Percentiles rank a stretch among this genome's conserved stretches.
phyloP scores from a whole-genome alignment of 2,329 filamentous ascomycete species.

The Fusarium dlaminii region DNA sequence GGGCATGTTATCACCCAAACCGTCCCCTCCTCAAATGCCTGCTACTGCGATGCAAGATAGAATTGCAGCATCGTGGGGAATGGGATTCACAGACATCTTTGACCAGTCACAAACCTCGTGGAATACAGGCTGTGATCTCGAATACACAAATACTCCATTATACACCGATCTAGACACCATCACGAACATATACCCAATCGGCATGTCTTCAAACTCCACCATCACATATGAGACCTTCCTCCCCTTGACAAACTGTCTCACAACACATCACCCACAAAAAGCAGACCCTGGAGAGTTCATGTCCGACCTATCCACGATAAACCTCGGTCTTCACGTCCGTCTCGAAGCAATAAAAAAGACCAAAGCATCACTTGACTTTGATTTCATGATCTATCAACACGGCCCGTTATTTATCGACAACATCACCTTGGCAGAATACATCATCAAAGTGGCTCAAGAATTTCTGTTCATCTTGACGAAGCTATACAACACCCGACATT shows the following conservation, averaged over 20 bases:
- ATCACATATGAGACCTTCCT: neutral
- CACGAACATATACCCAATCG: neutral
- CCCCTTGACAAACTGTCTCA: neutral
- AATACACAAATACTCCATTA: rapidly evolving
- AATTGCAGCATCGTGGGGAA: neutral
- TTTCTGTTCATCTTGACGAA: neutral
- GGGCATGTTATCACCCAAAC: neutral
- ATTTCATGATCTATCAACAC: neutral
- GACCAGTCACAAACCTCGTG: neutral
- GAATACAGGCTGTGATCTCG: rapidly evolving
- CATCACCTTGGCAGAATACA: neutral
- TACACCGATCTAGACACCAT: neutral
- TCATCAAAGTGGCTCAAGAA: neutral
- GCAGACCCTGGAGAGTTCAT: neutral
- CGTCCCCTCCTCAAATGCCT: neutral
- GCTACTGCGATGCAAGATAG: rapidly evolving
- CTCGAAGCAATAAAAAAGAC: neutral
- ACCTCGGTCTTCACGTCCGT: neutral
- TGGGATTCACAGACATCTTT: neutral
- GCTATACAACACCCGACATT: rapidly evolving
- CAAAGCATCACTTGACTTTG: neutral
- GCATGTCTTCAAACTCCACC: rapidly evolving
- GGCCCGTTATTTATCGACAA: neutral
- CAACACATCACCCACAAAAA: neutral
- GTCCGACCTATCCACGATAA: neutral